Conservation (phyloP, 805 yeast genomes). For the Kazachstania kunashirensis region DNA sequence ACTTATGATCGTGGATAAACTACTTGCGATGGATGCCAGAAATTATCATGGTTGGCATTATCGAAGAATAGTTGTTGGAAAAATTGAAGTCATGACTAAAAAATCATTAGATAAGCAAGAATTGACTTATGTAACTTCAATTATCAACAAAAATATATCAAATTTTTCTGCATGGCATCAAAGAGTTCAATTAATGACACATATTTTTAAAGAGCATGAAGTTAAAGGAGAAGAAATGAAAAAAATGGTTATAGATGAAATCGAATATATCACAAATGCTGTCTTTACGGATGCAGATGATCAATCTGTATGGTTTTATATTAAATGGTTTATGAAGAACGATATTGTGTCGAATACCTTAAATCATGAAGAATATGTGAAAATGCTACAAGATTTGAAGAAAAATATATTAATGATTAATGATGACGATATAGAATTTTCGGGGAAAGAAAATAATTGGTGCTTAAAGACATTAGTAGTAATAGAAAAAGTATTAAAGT, state of each 20-base stretch:
- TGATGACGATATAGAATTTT: conserved; percentile 62
- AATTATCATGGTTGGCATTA: conserved; percentile 97
- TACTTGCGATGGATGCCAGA: conserved; percentile 65
- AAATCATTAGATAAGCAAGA: conserved; percentile 38
- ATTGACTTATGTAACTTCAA: conserved; percentile 64
- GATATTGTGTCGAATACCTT: conserved; percentile 24
- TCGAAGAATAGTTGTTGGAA: conserved; percentile 57
- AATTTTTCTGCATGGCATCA: conserved; percentile 97
- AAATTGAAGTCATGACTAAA: conserved; percentile 16
- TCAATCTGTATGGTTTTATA: conserved; percentile 85
- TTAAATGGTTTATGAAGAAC: conserved; percentile 60
- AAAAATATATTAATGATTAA: conserved; percentile 50
- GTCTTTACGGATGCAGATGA: conserved; percentile 90
- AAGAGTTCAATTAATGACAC: conserved; percentile 59
- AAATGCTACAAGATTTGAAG: conserved; percentile 39
- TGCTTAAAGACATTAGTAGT: conserved; percentile 56
- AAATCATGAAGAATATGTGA: conserved; percentile 24
- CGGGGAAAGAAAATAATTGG: conserved; percentile 57
- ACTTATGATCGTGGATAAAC: conserved; percentile 53
- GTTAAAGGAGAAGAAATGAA: conserved; percentile 14
- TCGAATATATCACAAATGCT: conserved; percentile 67
- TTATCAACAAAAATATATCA: conserved; percentile 75
- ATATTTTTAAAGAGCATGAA: conserved; percentile 31
- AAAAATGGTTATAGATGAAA: conserved; percentile 41
- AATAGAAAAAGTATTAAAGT: conserved; percentile 31